phyloP scores from a whole-genome alignment of 23 red algal species.

The Gracilaria domingensis region DNA sequence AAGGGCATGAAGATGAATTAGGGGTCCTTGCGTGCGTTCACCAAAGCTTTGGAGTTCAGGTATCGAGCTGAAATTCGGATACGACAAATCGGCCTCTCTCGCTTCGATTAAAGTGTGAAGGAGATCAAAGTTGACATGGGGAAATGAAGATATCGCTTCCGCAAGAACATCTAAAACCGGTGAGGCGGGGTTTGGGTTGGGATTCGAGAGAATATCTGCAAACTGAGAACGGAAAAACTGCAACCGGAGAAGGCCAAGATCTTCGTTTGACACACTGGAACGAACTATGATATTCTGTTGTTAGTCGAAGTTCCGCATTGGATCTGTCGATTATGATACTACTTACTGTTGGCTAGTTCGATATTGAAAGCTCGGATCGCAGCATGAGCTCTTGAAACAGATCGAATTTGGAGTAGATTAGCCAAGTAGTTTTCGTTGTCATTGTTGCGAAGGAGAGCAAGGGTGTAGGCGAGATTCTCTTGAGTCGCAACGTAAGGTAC shows the following conservation, averaged over 20 bases:
- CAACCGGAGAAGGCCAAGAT: constrained; percentile 59
- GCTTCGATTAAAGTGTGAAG: constrained; percentile 60
- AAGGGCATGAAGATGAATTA: constrained; percentile 58
- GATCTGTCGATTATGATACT: background rate
- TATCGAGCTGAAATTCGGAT: constrained; percentile 40
- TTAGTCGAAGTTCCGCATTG: background rate
- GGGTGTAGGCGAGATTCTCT: constrained; percentile 44
- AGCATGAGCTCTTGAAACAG: constrained; percentile 47
- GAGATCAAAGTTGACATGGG: constrained; percentile 17
- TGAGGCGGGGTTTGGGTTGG: constrained; percentile 14
- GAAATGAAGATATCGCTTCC: constrained; percentile 29
- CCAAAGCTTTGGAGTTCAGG: constrained; percentile 19
- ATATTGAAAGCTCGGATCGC: constrained; percentile 75
- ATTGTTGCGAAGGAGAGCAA: constrained; percentile 38
- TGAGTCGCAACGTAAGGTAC: constrained; percentile 40
- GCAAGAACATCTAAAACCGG: constrained; percentile 70
- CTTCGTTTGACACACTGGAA: constrained; percentile 70
- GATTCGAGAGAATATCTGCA: constrained; percentile 22
- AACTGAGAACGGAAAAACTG: constrained; percentile 62
- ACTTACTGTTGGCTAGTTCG: constrained; percentile 64
- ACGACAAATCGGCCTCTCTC: constrained; percentile 45
- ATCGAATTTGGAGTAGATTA: constrained; percentile 54
- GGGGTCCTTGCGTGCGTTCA: constrained; percentile 30
- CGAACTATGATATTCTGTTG: constrained; percentile 38
- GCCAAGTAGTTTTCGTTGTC: constrained; percentile 83